Percentiles rank a stretch among this genome's conserved stretches.
Evolutionary conservation across 2,329 filamentous ascomycete species (phyloP).

Genomic region (Penicillium olsonii): DNA sequence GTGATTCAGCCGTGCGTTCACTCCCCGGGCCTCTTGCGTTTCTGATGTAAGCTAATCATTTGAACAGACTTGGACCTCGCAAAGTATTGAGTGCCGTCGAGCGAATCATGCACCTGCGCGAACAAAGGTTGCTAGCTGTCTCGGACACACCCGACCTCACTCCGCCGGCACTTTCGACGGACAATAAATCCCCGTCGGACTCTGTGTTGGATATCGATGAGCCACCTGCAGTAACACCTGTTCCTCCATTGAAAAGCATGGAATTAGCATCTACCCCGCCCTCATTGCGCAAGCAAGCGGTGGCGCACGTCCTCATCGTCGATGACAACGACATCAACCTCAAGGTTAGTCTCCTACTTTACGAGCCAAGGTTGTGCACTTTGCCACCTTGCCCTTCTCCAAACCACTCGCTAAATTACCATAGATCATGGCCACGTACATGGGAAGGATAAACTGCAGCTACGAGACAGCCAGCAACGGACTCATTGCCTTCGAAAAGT

Average conservation of each 20-base stretch:
- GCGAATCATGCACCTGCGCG: constrained; percentile 5
- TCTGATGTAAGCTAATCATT: neutral
- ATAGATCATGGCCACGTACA: constrained; percentile 40
- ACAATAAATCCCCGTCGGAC: neutral
- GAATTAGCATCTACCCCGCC: neutral
- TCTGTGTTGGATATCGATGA: neutral
- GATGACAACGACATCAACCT: constrained; percentile 48
- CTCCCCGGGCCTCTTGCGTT: too few species aligned
- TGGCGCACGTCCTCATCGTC: constrained; percentile 38
- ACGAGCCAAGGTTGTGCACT: neutral
- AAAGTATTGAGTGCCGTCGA: constrained; percentile 28
- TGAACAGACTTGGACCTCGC: constrained; percentile 29
- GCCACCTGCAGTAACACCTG: too few species aligned
- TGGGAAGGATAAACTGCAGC: constrained; percentile 39
- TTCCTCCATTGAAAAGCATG: neutral
- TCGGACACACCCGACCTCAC: neutral
- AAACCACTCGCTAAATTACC: neutral
- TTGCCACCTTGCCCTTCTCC: too few species aligned
- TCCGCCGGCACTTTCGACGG: neutral
- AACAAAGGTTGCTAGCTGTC: neutral
- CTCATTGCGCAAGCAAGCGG: constrained; percentile 7
- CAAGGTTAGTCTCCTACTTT: constrained; percentile 19
- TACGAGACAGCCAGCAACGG: constrained; percentile 43
- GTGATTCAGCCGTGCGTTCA: constrained; percentile 30
- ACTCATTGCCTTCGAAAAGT: constrained; percentile 40